phyloP scores from a whole-genome alignment of 2,329 filamentous ascomycete species.

The Alternaria sp. region DNA sequence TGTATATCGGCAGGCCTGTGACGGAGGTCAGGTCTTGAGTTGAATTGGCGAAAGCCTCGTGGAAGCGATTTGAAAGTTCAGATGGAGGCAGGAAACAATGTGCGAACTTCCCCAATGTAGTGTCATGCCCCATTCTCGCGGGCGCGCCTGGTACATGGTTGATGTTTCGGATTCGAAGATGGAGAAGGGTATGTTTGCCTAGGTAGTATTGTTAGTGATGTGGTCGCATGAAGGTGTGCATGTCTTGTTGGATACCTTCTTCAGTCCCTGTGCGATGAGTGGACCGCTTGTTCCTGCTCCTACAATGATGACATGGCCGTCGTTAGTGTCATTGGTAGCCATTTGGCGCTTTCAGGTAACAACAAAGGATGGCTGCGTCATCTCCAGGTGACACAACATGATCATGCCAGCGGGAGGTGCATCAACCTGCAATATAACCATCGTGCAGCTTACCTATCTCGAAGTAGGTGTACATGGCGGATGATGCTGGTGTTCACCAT shows the following conservation, averaged over 20 bases:
- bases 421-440: background rate
- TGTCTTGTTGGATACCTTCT: background rate
- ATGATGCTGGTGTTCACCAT: background rate
- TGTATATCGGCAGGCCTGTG: constrained; percentile 35
- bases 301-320: background rate
- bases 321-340: background rate
- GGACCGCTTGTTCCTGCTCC: background rate
- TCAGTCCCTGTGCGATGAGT: background rate
- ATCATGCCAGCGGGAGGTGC: background rate
- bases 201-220: background rate
- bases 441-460: background rate
- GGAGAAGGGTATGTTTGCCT: constrained; percentile 8
- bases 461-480: background rate
- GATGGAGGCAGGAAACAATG: constrained; percentile 30
- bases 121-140: constrained; percentile 42
- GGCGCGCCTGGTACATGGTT: constrained; percentile 29
- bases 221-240: rapidly evolving
- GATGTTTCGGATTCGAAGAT: constrained; percentile 27
- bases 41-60: constrained; percentile 38
- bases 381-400: background rate
- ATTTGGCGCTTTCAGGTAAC: background rate
- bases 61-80: constrained; percentile 27
- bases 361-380: background rate
- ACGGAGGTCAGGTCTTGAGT: constrained; percentile 25
- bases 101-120: constrained; percentile 36